These are phyloP conservation scores for Fusarium circinatum DNA, from an alignment of 2,329 filamentous ascomycete genomes.

Conservation along the genomic window DNA sequence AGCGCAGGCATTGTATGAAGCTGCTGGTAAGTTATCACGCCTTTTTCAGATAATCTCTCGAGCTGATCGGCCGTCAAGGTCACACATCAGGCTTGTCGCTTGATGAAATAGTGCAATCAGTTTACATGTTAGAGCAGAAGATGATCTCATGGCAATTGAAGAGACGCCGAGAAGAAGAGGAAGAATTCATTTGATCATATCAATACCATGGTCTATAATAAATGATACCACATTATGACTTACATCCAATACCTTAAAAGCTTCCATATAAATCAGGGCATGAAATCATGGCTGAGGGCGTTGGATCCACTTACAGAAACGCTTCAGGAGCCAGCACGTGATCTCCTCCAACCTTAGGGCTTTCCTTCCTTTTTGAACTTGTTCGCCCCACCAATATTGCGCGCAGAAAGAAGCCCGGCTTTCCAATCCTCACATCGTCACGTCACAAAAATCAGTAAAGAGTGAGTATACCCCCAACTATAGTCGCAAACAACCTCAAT, in stretches of 20 bases:
- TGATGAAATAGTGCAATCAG: constrained; percentile 48
- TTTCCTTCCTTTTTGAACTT: constrained; percentile 45
- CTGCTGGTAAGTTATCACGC: constrained; percentile 44
- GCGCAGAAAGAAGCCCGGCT: constrained; percentile 48
- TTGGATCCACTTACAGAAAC: constrained; percentile 6
- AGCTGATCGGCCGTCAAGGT: constrained; percentile 39
- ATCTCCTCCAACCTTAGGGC: constrained; percentile 49
- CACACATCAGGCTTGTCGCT: constrained; percentile 49
- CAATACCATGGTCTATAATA: not conserved
- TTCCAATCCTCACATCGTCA: constrained; percentile 55
- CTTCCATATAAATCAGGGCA: not conserved
- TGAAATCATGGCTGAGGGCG: constrained; percentile 17
- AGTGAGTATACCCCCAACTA: constrained; percentile 59
- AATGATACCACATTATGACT: not conserved
- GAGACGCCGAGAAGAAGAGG: not conserved
- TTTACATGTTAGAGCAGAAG: constrained; percentile 52
- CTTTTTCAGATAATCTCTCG: not conserved
- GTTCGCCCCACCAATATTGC: constrained; percentile 58
- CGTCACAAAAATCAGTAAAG: constrained; percentile 65
- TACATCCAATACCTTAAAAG: not conserved
- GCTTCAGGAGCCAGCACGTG: constrained; percentile 41
- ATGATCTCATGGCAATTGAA: constrained; percentile 50
- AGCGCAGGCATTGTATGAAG: constrained; percentile 48
- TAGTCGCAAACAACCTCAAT: constrained; percentile 14
- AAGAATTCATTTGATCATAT: not conserved